These are phyloP conservation scores for Darksidea phi DNA, from an alignment of 495 filamentous ascomycete species.

Conservation along the genomic window DNA sequence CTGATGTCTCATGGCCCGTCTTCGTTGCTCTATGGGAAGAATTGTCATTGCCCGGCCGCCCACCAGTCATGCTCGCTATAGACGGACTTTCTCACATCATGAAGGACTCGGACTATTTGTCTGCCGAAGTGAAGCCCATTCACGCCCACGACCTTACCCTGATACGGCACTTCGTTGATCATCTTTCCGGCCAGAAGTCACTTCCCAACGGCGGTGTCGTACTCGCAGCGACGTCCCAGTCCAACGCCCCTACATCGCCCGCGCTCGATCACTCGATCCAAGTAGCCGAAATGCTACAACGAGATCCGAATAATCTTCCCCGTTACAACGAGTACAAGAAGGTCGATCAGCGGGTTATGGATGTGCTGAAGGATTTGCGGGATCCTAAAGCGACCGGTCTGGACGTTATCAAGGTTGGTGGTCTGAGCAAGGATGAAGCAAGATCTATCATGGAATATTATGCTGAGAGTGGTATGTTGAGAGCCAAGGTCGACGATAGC, in stretches of 20 bases:
- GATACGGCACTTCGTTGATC: slow-evolving; percentile 69
- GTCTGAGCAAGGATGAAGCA: slow-evolving; percentile 72
- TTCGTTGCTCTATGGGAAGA: slow-evolving; percentile 82
- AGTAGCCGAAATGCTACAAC: slow-evolving; percentile 29
- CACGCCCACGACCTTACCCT: slow-evolving; percentile 85
- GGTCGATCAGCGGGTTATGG: slow-evolving; percentile 66
- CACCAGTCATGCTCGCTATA: slow-evolving; percentile 73
- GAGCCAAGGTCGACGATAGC: slow-evolving; percentile 64
- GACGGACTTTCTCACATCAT: slow-evolving; percentile 82
- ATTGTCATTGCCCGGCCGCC: slow-evolving; percentile 65
- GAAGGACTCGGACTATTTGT: slow-evolving; percentile 68
- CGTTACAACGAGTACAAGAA: slow-evolving; percentile 61
- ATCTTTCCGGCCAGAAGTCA: slow-evolving; percentile 57
- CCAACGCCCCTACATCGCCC: slow-evolving; percentile 61
- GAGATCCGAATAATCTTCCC: slow-evolving; percentile 47
- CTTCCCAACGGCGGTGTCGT: slow-evolving; percentile 79
- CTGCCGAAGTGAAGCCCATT: slow-evolving; percentile 63
- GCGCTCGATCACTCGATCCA: slow-evolving; percentile 60
- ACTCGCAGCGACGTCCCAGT: slow-evolving; percentile 67
- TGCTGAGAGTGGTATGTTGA: slow-evolving; percentile 77
- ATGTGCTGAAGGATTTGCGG: slow-evolving; percentile 45
- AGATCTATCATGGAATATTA: slow-evolving; percentile 89
- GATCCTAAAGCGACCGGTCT: slow-evolving; percentile 54
- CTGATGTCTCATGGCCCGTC: slow-evolving; percentile 72
- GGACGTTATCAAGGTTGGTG: slow-evolving; percentile 49